These are phyloP conservation scores for Betula pendula DNA, from an alignment of 306 rosid species.

Conservation along the genomic window DNA sequence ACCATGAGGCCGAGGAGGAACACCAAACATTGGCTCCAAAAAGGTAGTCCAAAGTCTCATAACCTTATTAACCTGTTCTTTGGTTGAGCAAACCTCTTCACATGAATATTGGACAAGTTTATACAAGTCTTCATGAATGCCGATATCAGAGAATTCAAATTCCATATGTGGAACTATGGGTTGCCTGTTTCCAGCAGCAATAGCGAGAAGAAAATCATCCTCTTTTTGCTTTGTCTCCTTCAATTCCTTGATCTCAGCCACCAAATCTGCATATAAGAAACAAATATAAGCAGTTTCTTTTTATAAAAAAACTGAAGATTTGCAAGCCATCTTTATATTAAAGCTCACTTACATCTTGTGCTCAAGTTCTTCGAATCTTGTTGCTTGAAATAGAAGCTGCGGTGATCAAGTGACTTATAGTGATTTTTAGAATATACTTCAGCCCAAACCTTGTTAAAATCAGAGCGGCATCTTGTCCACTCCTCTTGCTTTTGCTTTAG, in stretches of 20 bases:
- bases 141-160: constrained; percentile 67
- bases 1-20: constrained; percentile 58
- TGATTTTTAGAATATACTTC: constrained; percentile 93
- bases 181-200: constrained; percentile 84
- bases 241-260: constrained; percentile 84
- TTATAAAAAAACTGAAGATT: constrained; percentile 10
- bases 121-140: constrained; percentile 82
- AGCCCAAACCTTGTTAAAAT: constrained; percentile 98
- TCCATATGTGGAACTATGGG: constrained; percentile 75
- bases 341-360: constrained; percentile 72
- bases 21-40: constrained; percentile 86
- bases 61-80: constrained; percentile 71
- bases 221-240: constrained; percentile 86
- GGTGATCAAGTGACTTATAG: constrained; percentile 96
- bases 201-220: constrained; percentile 69
- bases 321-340: constrained; percentile 8
- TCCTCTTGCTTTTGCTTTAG: constrained; percentile 97
- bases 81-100: constrained; percentile 78
- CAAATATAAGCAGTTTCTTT: constrained; percentile 7
- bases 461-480: constrained; percentile 89
- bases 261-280: constrained; percentile 61
- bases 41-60: constrained; percentile 84
- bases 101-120: constrained; percentile 83
- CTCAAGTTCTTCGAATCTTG: constrained; percentile 97
- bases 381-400: constrained; percentile 98